phyloP scores from a whole-genome alignment of 805 yeast species.

The Wickerhamiella allomyrinae region DNA sequence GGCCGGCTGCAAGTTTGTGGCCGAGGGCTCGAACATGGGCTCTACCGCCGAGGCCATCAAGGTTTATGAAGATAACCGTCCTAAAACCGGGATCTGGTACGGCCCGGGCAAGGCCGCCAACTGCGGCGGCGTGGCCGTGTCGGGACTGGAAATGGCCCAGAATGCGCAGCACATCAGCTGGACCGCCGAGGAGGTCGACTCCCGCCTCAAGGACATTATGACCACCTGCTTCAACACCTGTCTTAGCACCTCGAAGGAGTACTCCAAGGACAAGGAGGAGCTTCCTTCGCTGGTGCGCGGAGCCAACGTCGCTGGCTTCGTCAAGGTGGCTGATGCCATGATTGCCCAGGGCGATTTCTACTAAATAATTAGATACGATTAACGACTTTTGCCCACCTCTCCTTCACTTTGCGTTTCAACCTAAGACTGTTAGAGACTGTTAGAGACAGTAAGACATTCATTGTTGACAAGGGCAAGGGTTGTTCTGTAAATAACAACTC shows the following conservation, averaged over 20 bases:
- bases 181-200: slow-evolving; percentile 87
- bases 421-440: no score
- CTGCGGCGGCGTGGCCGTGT: slow-evolving; percentile 99
- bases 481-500: no score
- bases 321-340: slow-evolving; percentile 98
- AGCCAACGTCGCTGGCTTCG: slow-evolving; percentile 98
- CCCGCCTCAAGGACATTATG: slow-evolving; percentile 85
- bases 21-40: slow-evolving; percentile 99
- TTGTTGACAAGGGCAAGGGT: no score
- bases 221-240: slow-evolving; percentile 84
- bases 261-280: slow-evolving; percentile 54
- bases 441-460: no score
- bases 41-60: slow-evolving; percentile 94
- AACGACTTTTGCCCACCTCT: neutral
- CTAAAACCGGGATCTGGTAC: slow-evolving; percentile 63
- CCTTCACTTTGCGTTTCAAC: no score
- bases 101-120: slow-evolving; percentile 99
- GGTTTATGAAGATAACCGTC: slow-evolving; percentile 54
- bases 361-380: slow-evolving; percentile 5
- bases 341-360: slow-evolving; percentile 77
- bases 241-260: slow-evolving; percentile 70
- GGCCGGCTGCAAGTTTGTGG: slow-evolving; percentile 83
- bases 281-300: slow-evolving; percentile 95
- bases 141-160: slow-evolving; percentile 99
- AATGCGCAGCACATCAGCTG: slow-evolving; percentile 88